Percentiles rank a stretch among this genome's conserved stretches.
These are phyloP conservation scores for Pilatotrama ljubarskyi DNA, from an alignment of 768 basidiomycete genomes.

Conservation along the genomic window DNA sequence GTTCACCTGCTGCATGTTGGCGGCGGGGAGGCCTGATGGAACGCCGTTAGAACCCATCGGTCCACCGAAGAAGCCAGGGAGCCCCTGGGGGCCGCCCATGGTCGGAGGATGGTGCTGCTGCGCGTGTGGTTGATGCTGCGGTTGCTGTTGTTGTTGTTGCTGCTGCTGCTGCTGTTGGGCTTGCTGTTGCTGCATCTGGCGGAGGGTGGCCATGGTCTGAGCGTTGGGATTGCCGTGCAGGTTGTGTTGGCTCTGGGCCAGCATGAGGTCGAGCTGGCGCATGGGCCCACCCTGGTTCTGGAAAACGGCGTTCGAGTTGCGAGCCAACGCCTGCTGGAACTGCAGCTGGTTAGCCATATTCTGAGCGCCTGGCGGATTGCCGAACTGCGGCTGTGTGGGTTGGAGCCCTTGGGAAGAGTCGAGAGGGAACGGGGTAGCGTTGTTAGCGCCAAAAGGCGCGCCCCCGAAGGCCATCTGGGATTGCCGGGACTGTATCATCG, in stretches of 20 bases:
- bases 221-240: conserved; percentile 11
- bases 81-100: conserved; percentile 4
- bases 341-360: conserved; percentile 9
- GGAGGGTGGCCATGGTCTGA: conserved; percentile 9
- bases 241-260: conserved; percentile 26
- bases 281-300: conserved; percentile 4
- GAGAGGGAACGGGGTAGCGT: conserved; percentile 4
- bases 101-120: conserved; percentile 10
- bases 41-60: conserved; percentile 7
- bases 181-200: conserved; percentile 19
- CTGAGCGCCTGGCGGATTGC: conserved; percentile 6
- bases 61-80: conserved; percentile 10
- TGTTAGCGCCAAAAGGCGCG: conserved; percentile 12
- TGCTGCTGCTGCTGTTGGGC: conserved; percentile 22
- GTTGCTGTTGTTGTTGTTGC: conserved; percentile 14
- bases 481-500: conserved; percentile 4
- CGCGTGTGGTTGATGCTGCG: conserved; percentile 7
- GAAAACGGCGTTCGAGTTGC: conserved; percentile 13
- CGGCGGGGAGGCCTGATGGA: conserved; percentile 3
- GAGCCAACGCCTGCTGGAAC: conserved; percentile 15
- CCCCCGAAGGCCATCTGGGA: conserved; percentile 11
- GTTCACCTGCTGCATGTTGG: conserved; percentile 13
- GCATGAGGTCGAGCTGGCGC: conserved; percentile 30
- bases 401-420: conserved; percentile 9
- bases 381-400: conserved; percentile 9